Evolutionary conservation across 768 basidiomycete genomes (phyloP), one percentile per base, ranked within the genome.

Genomic region (Multifurca ochricompacta): DNA sequence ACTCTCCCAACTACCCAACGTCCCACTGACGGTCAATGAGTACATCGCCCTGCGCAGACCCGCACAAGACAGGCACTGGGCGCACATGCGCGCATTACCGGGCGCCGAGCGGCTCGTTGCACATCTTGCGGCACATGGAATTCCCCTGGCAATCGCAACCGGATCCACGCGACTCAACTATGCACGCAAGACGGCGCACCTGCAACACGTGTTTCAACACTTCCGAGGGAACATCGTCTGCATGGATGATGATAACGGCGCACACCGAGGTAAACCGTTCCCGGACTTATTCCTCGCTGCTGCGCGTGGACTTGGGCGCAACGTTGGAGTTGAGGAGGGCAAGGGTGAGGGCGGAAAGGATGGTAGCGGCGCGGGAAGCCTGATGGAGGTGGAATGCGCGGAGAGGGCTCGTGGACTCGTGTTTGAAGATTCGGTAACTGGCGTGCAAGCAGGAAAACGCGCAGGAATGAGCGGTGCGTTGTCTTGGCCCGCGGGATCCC

Each of bases 261-360:
- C 58, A 4, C 64, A 65, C 63, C 68, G 69, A 21, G 83, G 85
- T n/a, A 93, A 93, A 67, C 90, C 90, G 0, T 71, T 74, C 27
- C 88, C 90, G n/a, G 89, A 90, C 64, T 81, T 91, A 36, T 93
- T 91, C 66, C 70, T 92, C 35, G 73, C 73, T 10, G 83, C 87
- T 8, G 90, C 90, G 21, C 72, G 75, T 50, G 74, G 78, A 54
- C 68, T 80, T 51, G 66, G 88, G 43, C 75, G 75, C 14, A 73
- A 72, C 40, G 65, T 76, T 25, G 83, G 88, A 1, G 85, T 85
- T 4, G 51, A 53, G 42, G 63, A 65, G 2, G 66, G 72, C 53
- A 65, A 74, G n/a, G 68, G 73, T 27, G 68, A 64, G 54, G 60
- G 65, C 13, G 48, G 66, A n/a, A n/a, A n/a, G n/a, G n/a, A n/a